Conservation (phyloP, 2,329 filamentous ascomycete genomes). For the Fusarium transvaalense region DNA sequence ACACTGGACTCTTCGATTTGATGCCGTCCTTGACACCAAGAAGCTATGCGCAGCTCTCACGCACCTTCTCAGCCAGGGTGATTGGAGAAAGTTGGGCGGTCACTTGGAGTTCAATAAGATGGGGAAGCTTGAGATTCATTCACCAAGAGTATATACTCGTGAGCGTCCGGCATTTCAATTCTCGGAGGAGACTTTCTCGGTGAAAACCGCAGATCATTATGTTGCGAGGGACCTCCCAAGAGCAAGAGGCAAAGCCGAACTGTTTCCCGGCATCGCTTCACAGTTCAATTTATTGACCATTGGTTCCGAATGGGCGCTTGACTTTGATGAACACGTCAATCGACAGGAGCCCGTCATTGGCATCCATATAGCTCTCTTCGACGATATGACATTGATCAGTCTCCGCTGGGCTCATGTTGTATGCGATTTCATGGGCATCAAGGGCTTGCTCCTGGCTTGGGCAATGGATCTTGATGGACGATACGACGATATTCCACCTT, state of each 20-base stretch:
- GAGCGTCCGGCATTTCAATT: constrained; percentile 8
- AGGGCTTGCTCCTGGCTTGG: constrained; percentile 8
- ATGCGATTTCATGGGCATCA: constrained; percentile 17
- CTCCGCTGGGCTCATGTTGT: constrained; percentile 4
- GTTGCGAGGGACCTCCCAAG: constrained; percentile 4
- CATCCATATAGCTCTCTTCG: constrained; percentile 5
- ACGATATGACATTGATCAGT: constrained; percentile 1
- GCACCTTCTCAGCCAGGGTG: neutral
- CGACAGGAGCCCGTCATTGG: constrained; percentile 6
- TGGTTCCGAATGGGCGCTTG: constrained; percentile 2
- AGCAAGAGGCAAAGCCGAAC: neutral
- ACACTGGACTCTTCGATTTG: constrained; percentile 7
- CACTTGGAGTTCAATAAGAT: neutral
- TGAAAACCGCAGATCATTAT: neutral
- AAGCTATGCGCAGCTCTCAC: constrained; percentile 1
- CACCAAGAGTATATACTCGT: neutral
- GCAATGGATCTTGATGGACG: constrained; percentile 3
- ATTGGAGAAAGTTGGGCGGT: constrained; percentile 12
- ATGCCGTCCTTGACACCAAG: neutral
- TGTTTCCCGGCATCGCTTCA: constrained; percentile 2
- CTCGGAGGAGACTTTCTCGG: neutral
- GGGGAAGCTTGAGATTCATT: constrained; percentile 5
- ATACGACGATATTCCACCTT: constrained; percentile 4
- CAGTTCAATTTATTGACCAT: neutral
- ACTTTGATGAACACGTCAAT: neutral